These are phyloP conservation scores for Magnaporthiopsis incrustans DNA, from an alignment of 2,329 filamentous ascomycete species.

Conservation along the genomic window DNA sequence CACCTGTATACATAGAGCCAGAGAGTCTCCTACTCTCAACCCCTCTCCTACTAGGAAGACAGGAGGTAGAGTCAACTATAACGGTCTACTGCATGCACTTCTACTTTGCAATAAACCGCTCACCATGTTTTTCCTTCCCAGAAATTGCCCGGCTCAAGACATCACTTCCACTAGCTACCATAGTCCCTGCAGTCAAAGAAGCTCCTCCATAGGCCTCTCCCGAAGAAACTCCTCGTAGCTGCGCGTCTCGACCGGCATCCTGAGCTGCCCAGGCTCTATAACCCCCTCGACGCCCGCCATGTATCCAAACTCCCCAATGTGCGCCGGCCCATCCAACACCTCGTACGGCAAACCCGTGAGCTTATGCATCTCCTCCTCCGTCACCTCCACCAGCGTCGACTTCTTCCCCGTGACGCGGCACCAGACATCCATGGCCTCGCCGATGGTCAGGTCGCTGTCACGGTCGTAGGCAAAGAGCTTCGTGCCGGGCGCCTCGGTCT, in stretches of 20 bases:
- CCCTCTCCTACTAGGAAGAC: too few relatives aligned
- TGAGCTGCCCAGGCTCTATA: constrained; percentile 31
- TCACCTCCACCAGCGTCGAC: constrained; percentile 22
- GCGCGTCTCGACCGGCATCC: constrained; percentile 20
- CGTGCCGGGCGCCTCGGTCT: constrained; percentile 27
- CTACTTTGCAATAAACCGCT: too few relatives aligned
- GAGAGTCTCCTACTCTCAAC: too few relatives aligned
- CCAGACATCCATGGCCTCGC: constrained; percentile 27
- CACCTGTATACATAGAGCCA: too few relatives aligned
- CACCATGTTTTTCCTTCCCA: too few relatives aligned
- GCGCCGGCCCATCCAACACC: constrained; percentile 26
- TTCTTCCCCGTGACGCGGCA: constrained; percentile 26
- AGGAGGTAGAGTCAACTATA: too few relatives aligned
- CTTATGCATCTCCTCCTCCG: constrained; percentile 24
- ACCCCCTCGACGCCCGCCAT: constrained; percentile 28
- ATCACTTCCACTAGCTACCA: too few relatives aligned
- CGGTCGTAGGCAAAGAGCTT: constrained; percentile 33
- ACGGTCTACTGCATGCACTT: too few relatives aligned
- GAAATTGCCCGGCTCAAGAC: too few relatives aligned
- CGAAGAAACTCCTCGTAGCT: constrained; percentile 24
- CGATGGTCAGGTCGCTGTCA: constrained; percentile 27
- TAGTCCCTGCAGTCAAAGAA: background rate
- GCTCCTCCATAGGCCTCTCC: constrained; percentile 10
- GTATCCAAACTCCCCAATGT: constrained; percentile 31
- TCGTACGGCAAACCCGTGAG: constrained; percentile 27